Percentiles rank a stretch among this genome's conserved stretches.
phyloP scores from a whole-genome alignment of 2,329 filamentous ascomycete species.

The Xylariomycetidae sp. region DNA sequence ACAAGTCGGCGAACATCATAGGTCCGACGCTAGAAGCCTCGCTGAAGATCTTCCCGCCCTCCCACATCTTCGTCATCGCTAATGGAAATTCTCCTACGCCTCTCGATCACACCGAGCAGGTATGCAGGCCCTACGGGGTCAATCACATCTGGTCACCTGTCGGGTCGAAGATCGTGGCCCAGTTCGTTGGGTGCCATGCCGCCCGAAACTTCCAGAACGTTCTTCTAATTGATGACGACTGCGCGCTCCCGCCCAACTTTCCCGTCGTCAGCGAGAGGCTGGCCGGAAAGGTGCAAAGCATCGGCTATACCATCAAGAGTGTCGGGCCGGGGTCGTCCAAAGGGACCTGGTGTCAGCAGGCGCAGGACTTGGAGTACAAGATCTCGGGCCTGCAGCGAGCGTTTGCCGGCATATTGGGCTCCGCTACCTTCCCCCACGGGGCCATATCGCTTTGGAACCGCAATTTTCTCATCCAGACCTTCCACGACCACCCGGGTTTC shows the following conservation, averaged over 20 bases:
- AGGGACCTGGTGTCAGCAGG: conserved; percentile 37
- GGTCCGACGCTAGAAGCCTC: conserved; percentile 37
- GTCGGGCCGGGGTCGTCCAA: conserved; percentile 31
- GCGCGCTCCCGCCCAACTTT: conserved; percentile 41
- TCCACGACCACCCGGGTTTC: conserved; percentile 45
- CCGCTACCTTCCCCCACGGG: conserved; percentile 45
- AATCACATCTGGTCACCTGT: conserved; percentile 45
- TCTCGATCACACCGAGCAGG: conserved; percentile 41
- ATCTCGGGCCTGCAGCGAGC: conserved; percentile 40
- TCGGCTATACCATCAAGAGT: conserved; percentile 46
- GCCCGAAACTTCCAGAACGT: conserved; percentile 40
- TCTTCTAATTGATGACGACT: conserved; percentile 46
- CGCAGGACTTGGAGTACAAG: conserved; percentile 50
- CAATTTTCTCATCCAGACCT: conserved; percentile 38
- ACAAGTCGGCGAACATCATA: conserved; percentile 39
- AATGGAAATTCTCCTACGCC: conserved; percentile 43
- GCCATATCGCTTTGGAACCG: conserved; percentile 46
- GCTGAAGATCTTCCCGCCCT: conserved; percentile 38
- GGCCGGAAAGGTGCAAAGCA: conserved; percentile 34
- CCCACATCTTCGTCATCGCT: conserved; percentile 42
- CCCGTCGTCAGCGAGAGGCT: conserved; percentile 41
- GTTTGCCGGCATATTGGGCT: conserved; percentile 39
- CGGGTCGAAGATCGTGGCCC: conserved; percentile 44
- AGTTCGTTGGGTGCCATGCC: conserved; percentile 43
- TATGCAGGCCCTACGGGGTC: conserved; percentile 38